Conservation (phyloP, 768 basidiomycete species). For the Infundibulicybe gibba region DNA sequence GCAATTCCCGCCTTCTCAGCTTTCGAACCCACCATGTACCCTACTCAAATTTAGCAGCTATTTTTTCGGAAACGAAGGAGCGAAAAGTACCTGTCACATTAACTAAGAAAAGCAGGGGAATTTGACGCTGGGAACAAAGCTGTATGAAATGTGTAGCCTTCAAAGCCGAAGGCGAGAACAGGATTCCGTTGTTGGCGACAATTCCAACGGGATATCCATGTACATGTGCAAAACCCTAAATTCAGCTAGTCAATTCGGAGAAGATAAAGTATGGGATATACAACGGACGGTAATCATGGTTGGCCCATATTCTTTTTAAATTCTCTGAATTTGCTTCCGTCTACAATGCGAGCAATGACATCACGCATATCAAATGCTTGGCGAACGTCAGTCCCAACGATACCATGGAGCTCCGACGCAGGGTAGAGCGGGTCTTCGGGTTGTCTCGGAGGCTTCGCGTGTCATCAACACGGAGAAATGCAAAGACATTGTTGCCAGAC, state of each 20-base stretch:
- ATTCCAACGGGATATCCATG: conserved; percentile 92
- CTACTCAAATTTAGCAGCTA: conserved; percentile 20
- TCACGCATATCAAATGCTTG: conserved; percentile 94
- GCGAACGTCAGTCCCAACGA: conserved; percentile 86
- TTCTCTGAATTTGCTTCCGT: conserved; percentile 88
- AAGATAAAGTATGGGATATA: conserved; percentile 1
- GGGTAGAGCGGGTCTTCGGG: conserved; percentile 78
- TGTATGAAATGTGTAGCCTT: conserved; percentile 97
- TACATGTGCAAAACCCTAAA: conserved; percentile 83
- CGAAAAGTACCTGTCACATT: conserved; percentile 75
- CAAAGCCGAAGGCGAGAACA: conserved; percentile 90
- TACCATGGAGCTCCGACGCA: conserved; percentile 80
- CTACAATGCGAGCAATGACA: conserved; percentile 87
- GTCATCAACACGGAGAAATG: neutral
- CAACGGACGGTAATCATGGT: conserved; percentile 80
- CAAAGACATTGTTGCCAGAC: conserved; percentile 16
- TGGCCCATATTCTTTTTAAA: conserved; percentile 93
- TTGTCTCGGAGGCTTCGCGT: conserved; percentile 46
- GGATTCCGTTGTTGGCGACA: conserved; percentile 90
- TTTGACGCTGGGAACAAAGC: conserved; percentile 86
- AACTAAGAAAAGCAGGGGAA: conserved; percentile 89
- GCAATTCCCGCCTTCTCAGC: conserved; percentile 94
- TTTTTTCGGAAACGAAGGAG: neutral
- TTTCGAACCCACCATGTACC: conserved; percentile 96
- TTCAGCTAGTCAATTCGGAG: neutral